Base-by-base conservation (phyloP, 2,329 filamentous ascomycete species). In the Aspergillus pseudotamarii region DNA sequence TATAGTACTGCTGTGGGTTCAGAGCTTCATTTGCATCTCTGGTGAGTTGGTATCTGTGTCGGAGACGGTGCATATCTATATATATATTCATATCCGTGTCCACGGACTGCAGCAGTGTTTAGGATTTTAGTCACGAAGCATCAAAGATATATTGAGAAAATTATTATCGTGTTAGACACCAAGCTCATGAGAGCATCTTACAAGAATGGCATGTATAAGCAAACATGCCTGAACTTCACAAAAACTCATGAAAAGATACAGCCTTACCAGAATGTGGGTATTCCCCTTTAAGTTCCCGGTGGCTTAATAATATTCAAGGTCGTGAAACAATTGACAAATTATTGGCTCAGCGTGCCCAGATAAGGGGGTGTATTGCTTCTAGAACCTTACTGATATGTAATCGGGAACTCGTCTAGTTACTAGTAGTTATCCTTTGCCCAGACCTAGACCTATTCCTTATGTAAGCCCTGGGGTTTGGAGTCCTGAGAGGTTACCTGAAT, bases 371-470 rank as follows among this genome's bases (percentile, higher is more conserved):
- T 14, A 26, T 55, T 9, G n/a, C 32, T 55, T 55, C 51, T 55
- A 55, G 51, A 55, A 55, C 51, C 4, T 38, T 41, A 6, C 9
- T 26, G 51, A 55, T 55, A 23, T 55, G 51, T 55, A 55, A 55
- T 38, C 51, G 11, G 8, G 30, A 54, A 16, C 10, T 8, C 36
- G 26, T n/a, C n/a, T n/a, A n/a, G n/a, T n/a, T n/a, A n/a, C n/a
- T n/a, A n/a, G n/a, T n/a, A n/a, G 50, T 9, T 34, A 34, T 36
- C 11, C 9, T 36, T 26, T 23, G 12, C 12, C 11, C 34, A 8
- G 28, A 34, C 28, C 28, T 12, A 54, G 51, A 38, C 51, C 32
- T 10, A 23, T 4, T 36, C 32, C 21, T 55, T 55, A 55, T 26
- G 32, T 55, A 55, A 55, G 51, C 51, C 10, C 12, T n/a, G 51